A percentile compares a stretch with the other conserved stretches of the same genome.
phyloP scores from a whole-genome alignment of 805 yeast genomes.

The Candida ovalis region DNA sequence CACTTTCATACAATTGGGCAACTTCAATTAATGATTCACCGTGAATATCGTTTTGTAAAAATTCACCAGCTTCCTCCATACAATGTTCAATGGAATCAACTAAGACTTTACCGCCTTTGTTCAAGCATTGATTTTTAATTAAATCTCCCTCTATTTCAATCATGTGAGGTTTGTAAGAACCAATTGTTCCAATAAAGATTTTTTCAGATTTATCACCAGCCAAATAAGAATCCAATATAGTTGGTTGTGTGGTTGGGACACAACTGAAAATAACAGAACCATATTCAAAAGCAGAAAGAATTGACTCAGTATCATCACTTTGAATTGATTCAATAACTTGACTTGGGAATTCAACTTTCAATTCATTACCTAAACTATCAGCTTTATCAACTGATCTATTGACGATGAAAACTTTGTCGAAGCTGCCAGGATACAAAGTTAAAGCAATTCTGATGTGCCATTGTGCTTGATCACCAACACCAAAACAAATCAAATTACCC shows the following conservation, averaged over 20 bases:
- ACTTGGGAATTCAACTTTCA: slow-evolving; percentile 31
- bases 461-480: slow-evolving; percentile 60
- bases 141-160: slow-evolving; percentile 49
- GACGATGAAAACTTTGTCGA: slow-evolving; percentile 40
- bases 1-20: slow-evolving; percentile 33
- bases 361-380: slow-evolving; percentile 24
- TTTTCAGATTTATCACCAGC: slow-evolving; percentile 15
- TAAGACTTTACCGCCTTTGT: slow-evolving; percentile 39
- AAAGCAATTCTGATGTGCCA: slow-evolving; percentile 56
- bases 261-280: slow-evolving; percentile 56
- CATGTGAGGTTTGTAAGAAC: slow-evolving; percentile 68
- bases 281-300: slow-evolving; percentile 28
- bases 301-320: slow-evolving; percentile 12
- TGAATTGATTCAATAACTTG: slow-evolving; percentile 22
- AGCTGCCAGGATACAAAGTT: slow-evolving; percentile 34
- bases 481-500: slow-evolving; percentile 41
- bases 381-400: slow-evolving; percentile 44
- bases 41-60: slow-evolving; percentile 42
- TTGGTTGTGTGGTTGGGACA: slow-evolving; percentile 51
- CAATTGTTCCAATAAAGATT: slow-evolving; percentile 54
- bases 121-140: slow-evolving; percentile 34
- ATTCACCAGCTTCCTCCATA: slow-evolving; percentile 61
- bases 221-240: slow-evolving; percentile 34
- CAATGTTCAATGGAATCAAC: slow-evolving; percentile 61
- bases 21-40: slow-evolving; percentile 43